Conservation (phyloP, 768 basidiomycete genomes). For the Gelatoporia subvermispora region DNA sequence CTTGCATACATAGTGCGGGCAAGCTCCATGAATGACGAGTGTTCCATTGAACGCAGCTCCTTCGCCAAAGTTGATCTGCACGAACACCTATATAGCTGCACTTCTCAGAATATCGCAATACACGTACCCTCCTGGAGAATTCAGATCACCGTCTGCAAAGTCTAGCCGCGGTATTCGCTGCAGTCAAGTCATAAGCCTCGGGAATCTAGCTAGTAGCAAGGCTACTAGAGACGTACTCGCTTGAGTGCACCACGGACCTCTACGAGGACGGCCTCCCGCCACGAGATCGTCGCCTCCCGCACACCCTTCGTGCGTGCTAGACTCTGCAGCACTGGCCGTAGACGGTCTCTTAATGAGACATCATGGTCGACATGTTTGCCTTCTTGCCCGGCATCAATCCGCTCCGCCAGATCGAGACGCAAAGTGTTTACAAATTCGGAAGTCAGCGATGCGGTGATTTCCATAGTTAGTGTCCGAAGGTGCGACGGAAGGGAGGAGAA, state of each 20-base stretch:
- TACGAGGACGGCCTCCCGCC: conserved; percentile 63
- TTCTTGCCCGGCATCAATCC: conserved; percentile 30
- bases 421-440: conserved; percentile 73
- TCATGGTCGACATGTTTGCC: conserved; percentile 25
- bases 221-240: conserved; percentile 35
- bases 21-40: conserved; percentile 61
- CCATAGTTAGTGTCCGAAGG: conserved; percentile 62
- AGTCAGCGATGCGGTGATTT: conserved; percentile 74
- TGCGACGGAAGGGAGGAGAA: conserved; percentile 74
- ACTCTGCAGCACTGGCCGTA: conserved; percentile 74
- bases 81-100: background rate
- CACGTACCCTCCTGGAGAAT: conserved; percentile 23
- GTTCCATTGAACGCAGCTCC: conserved; percentile 61
- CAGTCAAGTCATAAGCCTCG: background rate
- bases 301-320: conserved; percentile 69
- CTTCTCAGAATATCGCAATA: background rate
- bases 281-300: conserved; percentile 60
- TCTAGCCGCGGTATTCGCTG: conserved; percentile 62
- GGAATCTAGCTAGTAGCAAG: too few species aligned
- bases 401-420: conserved; percentile 57
- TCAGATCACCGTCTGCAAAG: conserved; percentile 45
- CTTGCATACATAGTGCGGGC: conserved; percentile 55
- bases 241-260: conserved; percentile 56
- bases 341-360: conserved; percentile 51
- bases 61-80: conserved; percentile 43